phyloP scores from a whole-genome alignment of 75 land plant genomes.

The Sequoia sempervirens region DNA sequence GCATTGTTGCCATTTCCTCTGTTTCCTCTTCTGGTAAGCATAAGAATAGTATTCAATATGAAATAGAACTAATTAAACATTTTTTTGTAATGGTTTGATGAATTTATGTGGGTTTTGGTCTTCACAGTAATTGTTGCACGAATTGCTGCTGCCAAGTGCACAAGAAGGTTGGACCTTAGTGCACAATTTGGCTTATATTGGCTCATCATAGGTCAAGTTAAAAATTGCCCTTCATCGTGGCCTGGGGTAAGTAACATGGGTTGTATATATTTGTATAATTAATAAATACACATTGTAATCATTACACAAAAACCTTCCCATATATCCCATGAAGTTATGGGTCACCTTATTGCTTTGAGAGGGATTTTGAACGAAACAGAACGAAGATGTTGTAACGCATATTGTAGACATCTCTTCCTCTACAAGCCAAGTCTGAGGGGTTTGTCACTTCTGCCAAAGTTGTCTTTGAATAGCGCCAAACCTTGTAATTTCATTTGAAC shows the following conservation, averaged over 20 bases:
- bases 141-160: slow-evolving; percentile 16
- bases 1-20: not conserved
- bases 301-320: not conserved
- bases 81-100: not conserved
- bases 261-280: not conserved
- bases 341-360: not conserved
- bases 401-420: too few species aligned
- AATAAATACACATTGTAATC: not conserved
- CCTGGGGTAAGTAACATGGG: not conserved
- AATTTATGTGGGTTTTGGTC: not conserved
- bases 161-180: slow-evolving; percentile 31
- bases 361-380: not conserved
- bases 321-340: not conserved
- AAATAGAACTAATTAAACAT: not conserved
- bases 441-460: too few species aligned
- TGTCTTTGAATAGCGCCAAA: too few species aligned
- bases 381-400: too few species aligned
- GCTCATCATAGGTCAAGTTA: not conserved
- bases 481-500: too few species aligned
- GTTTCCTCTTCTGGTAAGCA: not conserved
- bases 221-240: not conserved
- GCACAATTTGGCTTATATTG: not conserved
- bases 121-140: slow-evolving; percentile 22
- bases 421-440: too few species aligned
- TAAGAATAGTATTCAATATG: not conserved